phyloP scores from a whole-genome alignment of 1,284 basidiomycete genomes.

The Cutaneotrichosporon dermatis region DNA sequence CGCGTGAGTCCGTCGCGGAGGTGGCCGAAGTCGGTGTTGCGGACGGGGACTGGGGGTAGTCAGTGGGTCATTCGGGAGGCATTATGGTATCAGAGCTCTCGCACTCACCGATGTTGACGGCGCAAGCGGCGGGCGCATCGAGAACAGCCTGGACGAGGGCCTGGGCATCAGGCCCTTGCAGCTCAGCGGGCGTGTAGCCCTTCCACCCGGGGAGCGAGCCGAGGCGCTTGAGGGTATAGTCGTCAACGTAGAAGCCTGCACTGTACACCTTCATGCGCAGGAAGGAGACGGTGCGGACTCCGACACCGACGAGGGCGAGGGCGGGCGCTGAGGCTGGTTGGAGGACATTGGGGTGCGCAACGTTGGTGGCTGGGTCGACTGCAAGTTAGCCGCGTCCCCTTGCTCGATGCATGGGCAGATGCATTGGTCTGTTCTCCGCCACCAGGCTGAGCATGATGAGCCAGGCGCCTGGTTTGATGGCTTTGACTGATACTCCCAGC shows the following conservation, averaged over 20 bases:
- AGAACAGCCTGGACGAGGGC: constrained; percentile 7
- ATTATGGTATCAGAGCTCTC: too few species aligned
- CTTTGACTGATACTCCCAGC: too few species aligned
- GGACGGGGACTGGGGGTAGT: constrained; percentile 52
- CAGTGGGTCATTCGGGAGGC: too few species aligned
- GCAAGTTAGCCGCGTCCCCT: too few species aligned
- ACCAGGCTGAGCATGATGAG: too few species aligned
- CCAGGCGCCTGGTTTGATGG: too few species aligned
- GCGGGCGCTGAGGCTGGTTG: constrained; percentile 24
- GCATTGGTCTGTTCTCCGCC: too few species aligned
- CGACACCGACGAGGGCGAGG: constrained; percentile 52
- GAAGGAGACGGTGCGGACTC: constrained; percentile 56
- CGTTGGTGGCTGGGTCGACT: constrained; percentile 45
- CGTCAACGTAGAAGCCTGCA: constrained; percentile 53
- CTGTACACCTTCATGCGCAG: constrained; percentile 54
- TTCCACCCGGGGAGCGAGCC: constrained; percentile 2
- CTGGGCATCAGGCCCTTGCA: constrained; percentile 2
- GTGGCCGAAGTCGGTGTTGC: constrained; percentile 55
- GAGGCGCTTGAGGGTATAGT: constrained; percentile 22
- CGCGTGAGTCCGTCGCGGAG: constrained; percentile 55
- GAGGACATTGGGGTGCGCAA: constrained; percentile 40
- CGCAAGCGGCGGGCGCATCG: constrained; percentile 30
- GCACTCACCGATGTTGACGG: constrained; percentile 47
- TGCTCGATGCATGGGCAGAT: too few species aligned
- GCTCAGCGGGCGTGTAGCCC: not conserved